Evolutionary conservation across 306 rosid genomes (phyloP), one percentile per base, ranked within the genome.

Genomic region (Cyclanthera cordifolia): DNA sequence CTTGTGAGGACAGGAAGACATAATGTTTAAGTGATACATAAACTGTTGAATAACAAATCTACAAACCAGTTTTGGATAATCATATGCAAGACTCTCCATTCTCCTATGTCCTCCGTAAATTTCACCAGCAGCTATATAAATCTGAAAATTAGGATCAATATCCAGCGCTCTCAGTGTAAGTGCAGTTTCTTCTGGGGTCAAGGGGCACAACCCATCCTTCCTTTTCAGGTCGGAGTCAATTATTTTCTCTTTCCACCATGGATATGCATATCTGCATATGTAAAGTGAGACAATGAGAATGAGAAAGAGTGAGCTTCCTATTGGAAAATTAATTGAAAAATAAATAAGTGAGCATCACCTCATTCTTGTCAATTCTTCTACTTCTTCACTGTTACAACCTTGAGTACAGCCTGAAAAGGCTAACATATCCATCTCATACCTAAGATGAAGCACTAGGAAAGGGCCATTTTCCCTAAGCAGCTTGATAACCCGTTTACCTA

Each of bases 371-470:
- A 88, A 74, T 72, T 91, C 97, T 65, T 83, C 90, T 32, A 85
- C 78, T 73, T 91, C 97, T 12, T 83, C 83, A 59, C 66, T 28
- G 77, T 83, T 89, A 78, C 91, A 88, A 71, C 97, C 97, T 73
- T 88, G 88, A 70, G 84, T 88, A 69, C 95, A 91, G 61, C 97
- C 97, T 53, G 97, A 88, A 82, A 85, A 91, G 27, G 97, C 96
- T 74, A 91, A 47, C 96, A 88, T 88, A 79, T 91, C 97, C 97
- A 86, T 88, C 79, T 91, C 96, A 75, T 86, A 88, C 77, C 96
- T 82, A 61, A 91, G 85, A 84, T 91, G 97, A 73, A 91, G 97
- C 17, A 88, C 97, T 74, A 91, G 65, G 76, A 88, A 88, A 25
- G 90, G 90, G 69, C 96, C 95, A n/a, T 79, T 85, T 80, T 75